A percentile compares a stretch with the other conserved stretches of the same genome.
Evolutionary conservation across 2,329 filamentous ascomycete genomes (phyloP).

Genomic region (Penicillium sp.): DNA sequence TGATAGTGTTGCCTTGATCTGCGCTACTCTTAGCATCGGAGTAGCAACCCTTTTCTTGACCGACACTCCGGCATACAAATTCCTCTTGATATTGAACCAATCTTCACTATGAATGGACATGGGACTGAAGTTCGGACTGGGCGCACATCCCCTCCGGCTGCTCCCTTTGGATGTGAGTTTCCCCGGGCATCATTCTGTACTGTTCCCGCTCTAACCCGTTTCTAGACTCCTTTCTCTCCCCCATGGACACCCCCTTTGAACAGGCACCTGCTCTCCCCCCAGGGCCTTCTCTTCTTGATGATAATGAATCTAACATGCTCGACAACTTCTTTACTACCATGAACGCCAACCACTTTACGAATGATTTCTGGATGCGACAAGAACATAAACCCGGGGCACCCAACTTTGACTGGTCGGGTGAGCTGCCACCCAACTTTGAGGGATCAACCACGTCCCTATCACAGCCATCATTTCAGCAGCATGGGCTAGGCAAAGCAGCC

Average conservation of each 20-base stretch:
- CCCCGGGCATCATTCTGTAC: neutral
- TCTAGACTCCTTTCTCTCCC: slow-evolving; percentile 35
- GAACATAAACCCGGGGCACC: slow-evolving; percentile 30
- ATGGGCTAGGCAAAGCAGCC: slow-evolving; percentile 26
- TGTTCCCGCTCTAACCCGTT: neutral
- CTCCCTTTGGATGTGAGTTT: slow-evolving; percentile 67
- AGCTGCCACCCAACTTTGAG: slow-evolving; percentile 64
- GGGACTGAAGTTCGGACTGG: slow-evolving; percentile 30
- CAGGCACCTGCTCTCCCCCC: slow-evolving; percentile 61
- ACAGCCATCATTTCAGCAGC: slow-evolving; percentile 44
- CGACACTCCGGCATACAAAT: neutral
- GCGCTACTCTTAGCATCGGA: slow-evolving; percentile 25
- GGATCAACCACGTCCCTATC: slow-evolving; percentile 64
- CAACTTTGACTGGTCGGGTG: slow-evolving; percentile 42
- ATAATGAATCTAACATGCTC: slow-evolving; percentile 56
- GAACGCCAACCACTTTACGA: slow-evolving; percentile 39
- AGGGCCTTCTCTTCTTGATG: slow-evolving; percentile 64
- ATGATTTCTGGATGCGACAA: slow-evolving; percentile 39
- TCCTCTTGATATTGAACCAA: neutral
- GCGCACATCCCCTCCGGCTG: slow-evolving; percentile 53
- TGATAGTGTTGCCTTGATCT: slow-evolving; percentile 24
- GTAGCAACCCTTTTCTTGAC: slow-evolving; percentile 20
- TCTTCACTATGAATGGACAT: slow-evolving; percentile 34
- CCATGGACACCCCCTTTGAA: slow-evolving; percentile 40
- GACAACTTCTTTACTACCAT: slow-evolving; percentile 48